Base-by-base conservation (phyloP, 331 rosid species). In the Malus hybrid region DNA sequence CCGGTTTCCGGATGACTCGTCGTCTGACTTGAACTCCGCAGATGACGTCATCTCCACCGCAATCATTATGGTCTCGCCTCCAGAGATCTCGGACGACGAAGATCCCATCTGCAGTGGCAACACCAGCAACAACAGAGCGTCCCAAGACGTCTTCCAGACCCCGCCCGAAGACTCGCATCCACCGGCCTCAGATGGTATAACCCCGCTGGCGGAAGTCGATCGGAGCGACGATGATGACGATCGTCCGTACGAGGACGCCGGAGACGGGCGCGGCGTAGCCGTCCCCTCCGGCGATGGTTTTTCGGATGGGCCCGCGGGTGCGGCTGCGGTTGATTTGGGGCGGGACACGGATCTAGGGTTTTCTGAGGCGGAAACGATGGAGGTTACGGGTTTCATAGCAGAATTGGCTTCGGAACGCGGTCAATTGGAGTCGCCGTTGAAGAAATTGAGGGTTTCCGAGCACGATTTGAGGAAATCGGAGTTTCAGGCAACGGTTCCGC, bases 71-170 rank as follows among this genome's bases (percentile, higher is more conserved):
- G 26, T 69, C 28, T 74, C 89, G 26, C 80, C 28, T 11, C 66
- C 85, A 2, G 85, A 83, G 9, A 56, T 68, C 15, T 68, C 50
- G 16, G 79, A 73, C 2, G 77, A 44, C 6, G 48, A 44, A 0
- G 69, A 9, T 16, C 57, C 57, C 57, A 52, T 6, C 57, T 34
- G 55, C 22, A 33, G 70, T 7, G 7, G 39, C 10, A 5, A 1
- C 29, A n/a, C 3, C 70, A 5, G 3, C 18, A 46, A 55, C 9
- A 50, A 50, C 61, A 66, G 66, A 39, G 63, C n/a, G 67, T 58
- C 79, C 12, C 82, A 76, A 64, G 86, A 89, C 29, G 82, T 78
- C 10, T 89, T 83, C 36, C 85, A 82, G 73, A 89, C 91, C 5
- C 91, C 87, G 4, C 90, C 91, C 1, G 86, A 87, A 75, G 76